phyloP scores from a whole-genome alignment of 768 basidiomycete genomes.

The Amanita inopinata region DNA sequence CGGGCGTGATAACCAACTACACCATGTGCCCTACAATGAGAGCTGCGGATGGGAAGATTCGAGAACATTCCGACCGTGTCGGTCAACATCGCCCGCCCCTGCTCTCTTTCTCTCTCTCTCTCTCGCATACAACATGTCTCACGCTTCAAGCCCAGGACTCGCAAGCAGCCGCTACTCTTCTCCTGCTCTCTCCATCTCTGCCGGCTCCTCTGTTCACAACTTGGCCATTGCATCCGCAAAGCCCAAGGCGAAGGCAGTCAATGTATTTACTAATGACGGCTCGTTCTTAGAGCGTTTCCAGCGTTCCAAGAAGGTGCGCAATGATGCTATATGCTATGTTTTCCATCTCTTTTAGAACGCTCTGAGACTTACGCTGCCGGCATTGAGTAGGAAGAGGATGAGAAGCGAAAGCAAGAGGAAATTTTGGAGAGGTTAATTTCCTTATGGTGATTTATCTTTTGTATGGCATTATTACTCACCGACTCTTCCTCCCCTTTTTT shows the following conservation, averaged over 20 bases:
- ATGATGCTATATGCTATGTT: too few species aligned
- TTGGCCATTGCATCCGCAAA: slow-evolving; percentile 19
- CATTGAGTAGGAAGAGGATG: slow-evolving; percentile 41
- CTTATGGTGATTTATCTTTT: slow-evolving; percentile 6
- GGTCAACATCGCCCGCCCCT: background rate
- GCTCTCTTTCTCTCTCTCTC: background rate
- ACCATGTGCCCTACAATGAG: slow-evolving; percentile 5
- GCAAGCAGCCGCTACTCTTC: background rate
- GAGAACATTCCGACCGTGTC: background rate
- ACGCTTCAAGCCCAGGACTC: background rate
- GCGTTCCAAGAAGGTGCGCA: slow-evolving; percentile 41
- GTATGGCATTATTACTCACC: slow-evolving; percentile 4
- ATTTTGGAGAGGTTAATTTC: slow-evolving; percentile 34
- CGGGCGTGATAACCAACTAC: slow-evolving; percentile 13
- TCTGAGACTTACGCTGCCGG: too few species aligned
- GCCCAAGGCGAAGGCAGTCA: slow-evolving; percentile 29
- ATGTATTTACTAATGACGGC: slow-evolving; percentile 63
- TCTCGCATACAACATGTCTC: background rate
- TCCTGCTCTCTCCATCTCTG: slow-evolving; percentile 2
- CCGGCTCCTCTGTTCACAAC: background rate
- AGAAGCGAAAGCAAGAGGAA: slow-evolving; percentile 46
- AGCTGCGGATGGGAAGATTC: too few species aligned
- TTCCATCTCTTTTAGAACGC: too few species aligned
- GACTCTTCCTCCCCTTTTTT: slow-evolving; percentile 6
- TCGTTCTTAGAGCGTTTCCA: slow-evolving; percentile 60